Percentiles rank a stretch among this genome's conserved stretches.
Evolutionary conservation across 352 stramenopile genomes (phyloP).

Genomic region (Globisporangium takayamanum): DNA sequence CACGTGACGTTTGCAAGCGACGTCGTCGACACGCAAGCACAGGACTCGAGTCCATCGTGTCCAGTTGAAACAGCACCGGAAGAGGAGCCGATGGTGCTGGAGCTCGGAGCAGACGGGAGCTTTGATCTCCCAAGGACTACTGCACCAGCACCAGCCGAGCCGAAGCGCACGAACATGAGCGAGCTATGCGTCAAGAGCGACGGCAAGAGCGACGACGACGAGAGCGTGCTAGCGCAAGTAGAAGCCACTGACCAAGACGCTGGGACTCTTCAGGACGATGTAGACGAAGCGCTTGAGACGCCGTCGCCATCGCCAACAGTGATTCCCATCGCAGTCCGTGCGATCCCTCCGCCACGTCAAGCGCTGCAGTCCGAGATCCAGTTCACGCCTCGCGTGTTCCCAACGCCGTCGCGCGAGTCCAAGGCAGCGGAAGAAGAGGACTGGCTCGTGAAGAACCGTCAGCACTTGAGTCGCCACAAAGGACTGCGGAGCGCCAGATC

Average conservation of each 20-base stretch:
- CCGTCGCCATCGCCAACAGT: constrained; percentile 5
- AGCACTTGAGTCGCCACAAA: constrained; percentile 69
- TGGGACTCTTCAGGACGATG: neutral
- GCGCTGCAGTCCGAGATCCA: constrained; percentile 39
- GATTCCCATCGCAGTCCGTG: constrained; percentile 2
- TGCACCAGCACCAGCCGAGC: neutral
- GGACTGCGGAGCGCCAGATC: constrained; percentile 33
- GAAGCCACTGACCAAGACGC: no score
- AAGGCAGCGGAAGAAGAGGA: constrained; percentile 78
- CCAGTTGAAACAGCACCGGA: neutral
- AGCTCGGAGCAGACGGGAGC: constrained; percentile 40
- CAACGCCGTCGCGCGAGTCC: constrained; percentile 70
- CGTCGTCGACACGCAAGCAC: neutral
- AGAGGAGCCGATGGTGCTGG: constrained; percentile 27
- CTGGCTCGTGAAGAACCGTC: constrained; percentile 80
- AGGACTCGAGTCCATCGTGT: neutral
- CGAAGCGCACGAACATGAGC: neutral
- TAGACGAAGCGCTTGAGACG: constrained; percentile 2
- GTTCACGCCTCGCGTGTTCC: constrained; percentile 78
- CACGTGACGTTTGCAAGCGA: constrained; percentile 39
- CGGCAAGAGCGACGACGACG: neutral
- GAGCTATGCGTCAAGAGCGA: neutral
- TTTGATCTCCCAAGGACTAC: constrained; percentile 33
- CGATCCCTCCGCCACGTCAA: constrained; percentile 39
- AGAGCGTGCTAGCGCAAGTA: neutral